Base-by-base conservation (phyloP, 805 yeast genomes). In the Ogataea ganodermae region DNA sequence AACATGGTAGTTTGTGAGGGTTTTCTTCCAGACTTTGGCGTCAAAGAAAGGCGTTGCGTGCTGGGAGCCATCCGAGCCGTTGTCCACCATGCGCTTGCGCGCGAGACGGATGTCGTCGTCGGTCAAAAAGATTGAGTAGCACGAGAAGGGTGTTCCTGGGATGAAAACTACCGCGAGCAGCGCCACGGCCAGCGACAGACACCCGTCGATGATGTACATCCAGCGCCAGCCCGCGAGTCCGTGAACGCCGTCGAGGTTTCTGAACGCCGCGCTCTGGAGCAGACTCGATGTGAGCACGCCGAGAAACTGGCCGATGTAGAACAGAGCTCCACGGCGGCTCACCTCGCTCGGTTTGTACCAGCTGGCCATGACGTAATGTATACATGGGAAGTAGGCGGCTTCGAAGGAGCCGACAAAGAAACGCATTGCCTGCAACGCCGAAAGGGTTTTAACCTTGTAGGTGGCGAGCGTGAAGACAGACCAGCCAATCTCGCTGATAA, bases 391-490 rank as follows among this genome's bases (percentile, higher is more conserved):
- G 56, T 73, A 78, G n/a, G 84, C 80, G 3, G 87, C 80, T 62
- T 88, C 94, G 61, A 82, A 81, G 0, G 79, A 77, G 32, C 86
- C 91, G 48, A 85, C 72, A 33, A 86, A 72, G 57, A 86, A 86
- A 43, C 94, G 68, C 35, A 82, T 65, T 1, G 78, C 89, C 61
- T 80, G 77, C 31, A 87, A 66, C 28, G 79, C 79, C 2, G 69
- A 65, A 13, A 78, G 76, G 9, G 69, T 71, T 18, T 74, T 67
- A 10, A 79, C 81, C 53, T 71, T 72, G 58, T 74, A 82, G 37
- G 79, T 70, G 10, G 76, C 74, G 35, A 84, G 69, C 1, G 90
- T 84, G 48, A 84, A 74, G 45, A 84, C 67, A 1, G 88, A 78
- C 91, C 90, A 86, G 28, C 79, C 70, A 31, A 84, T 56, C 59